Base-by-base conservation (phyloP, 352 stramenopile genomes). In the Phytophthora ramorum region DNA sequence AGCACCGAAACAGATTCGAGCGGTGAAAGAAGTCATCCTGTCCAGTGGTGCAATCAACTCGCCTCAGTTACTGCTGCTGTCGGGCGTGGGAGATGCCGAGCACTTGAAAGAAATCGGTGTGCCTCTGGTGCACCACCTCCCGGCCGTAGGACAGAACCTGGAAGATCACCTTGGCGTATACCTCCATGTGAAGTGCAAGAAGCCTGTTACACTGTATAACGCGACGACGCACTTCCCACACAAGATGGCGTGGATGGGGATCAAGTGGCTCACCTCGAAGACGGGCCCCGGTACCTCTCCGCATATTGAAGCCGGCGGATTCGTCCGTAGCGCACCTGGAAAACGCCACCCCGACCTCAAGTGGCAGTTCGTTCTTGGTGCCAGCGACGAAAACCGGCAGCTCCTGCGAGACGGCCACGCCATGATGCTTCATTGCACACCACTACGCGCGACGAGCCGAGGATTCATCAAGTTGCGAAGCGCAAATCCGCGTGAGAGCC, bases 141-240 rank as follows among this genome's bases (percentile, higher is more conserved):
- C 86, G 3, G 83, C 85, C 14, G 86, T 96, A 16, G 88, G 88
- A 30, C 71, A 90, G 54, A 93, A 96, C 77, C 78, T 96, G 75
- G 86, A 96, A 51, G 88, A 96, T 41, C 88, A 96, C 51, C 56
- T 96, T 22, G 86, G 93, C 19, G 70, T 93, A n/a, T 96, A 95
- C 60, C 73, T 96, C 37, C 84, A 96, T 68, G 93, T 91, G 69
- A 54, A 72, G 50, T 93, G 81, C 67, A 92, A 83, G 34, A 85
- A 95, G 63, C 85, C 87, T 8, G 89, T 95, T 40, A 95, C 85
- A 34, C 80, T 96, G 14, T 90, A 95, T 62, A 90, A 93, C 45
- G 83, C 85, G 9, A 93, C 83, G 14, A 89, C 81, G 10, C 63
- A 70, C 17, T 70, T 70, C 64, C 85, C 85, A 2, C 87, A 93